Conservation (phyloP, 768 basidiomycete genomes). For the Coprinellus micaceus region DNA sequence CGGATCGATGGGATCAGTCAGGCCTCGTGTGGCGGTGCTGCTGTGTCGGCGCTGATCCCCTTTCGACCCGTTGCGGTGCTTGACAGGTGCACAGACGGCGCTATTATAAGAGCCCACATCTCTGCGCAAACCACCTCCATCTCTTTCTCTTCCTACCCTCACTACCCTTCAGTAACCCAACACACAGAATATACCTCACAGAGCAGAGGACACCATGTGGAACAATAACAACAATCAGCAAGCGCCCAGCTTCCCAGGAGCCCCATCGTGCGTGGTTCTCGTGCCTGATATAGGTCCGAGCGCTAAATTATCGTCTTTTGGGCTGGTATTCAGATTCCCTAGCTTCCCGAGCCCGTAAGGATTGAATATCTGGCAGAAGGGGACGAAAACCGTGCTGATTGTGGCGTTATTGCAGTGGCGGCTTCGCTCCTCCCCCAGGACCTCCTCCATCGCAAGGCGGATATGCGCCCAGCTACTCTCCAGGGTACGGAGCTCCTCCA, state of each 20-base stretch:
- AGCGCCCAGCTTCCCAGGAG: constrained; percentile 15
- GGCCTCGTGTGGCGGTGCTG: too few species aligned
- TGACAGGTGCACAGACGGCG: too few species aligned
- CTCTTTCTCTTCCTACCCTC: too few species aligned
- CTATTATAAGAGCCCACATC: too few species aligned
- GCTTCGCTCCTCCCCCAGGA: constrained; percentile 15
- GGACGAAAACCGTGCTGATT: too few species aligned
- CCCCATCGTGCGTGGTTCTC: constrained; percentile 20
- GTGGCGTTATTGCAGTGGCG: constrained; percentile 11
- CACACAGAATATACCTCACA: not conserved
- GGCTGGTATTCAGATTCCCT: constrained; percentile 23
- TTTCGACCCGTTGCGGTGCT: too few species aligned
- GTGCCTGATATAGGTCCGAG: constrained; percentile 1
- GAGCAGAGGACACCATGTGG: constrained; percentile 23
- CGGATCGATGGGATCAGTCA: too few species aligned
- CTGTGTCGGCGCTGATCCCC: too few species aligned
- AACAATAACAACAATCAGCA: constrained; percentile 29
- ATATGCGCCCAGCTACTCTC: constrained; percentile 37
- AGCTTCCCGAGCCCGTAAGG: constrained; percentile 25
- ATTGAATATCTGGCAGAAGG: not conserved
- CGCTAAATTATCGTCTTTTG: too few species aligned
- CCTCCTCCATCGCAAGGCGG: constrained; percentile 26
- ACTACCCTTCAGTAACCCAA: too few species aligned
- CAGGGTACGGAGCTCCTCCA: constrained; percentile 23
- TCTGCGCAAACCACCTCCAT: too few species aligned